A percentile compares a stretch with the other conserved stretches of the same genome.
phyloP scores from a whole-genome alignment of 106 monocot species.

The Acorus gramineus region DNA sequence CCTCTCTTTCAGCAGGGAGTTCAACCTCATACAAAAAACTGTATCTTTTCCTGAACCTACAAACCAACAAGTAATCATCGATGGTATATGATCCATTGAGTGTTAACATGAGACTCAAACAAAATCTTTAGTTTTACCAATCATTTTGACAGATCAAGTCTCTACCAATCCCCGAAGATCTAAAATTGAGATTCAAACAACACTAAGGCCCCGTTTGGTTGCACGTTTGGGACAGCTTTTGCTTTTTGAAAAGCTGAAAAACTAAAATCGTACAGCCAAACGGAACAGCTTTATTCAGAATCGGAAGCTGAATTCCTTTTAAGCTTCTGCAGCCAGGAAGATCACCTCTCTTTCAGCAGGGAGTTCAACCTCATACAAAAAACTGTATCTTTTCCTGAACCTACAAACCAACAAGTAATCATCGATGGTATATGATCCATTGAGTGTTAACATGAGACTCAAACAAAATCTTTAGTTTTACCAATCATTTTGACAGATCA shows the following conservation, averaged over 20 bases:
- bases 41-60: constrained; percentile 77
- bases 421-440: not conserved
- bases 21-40: constrained; percentile 72
- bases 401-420: constrained; percentile 17
- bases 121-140: too few species aligned
- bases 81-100: not conserved
- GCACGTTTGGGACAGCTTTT: too few species aligned
- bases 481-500: too few species aligned
- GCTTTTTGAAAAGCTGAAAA: not conserved
- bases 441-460: not conserved
- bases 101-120: not conserved
- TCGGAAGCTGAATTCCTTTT: too few species aligned
- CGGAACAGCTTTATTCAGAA: too few species aligned
- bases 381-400: constrained; percentile 76
- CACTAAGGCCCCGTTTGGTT: too few species aligned
- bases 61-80: not conserved
- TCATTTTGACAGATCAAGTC: too few species aligned
- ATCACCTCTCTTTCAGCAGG: constrained; percentile 75
- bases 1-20: constrained; percentile 82
- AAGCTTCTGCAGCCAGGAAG: too few species aligned
- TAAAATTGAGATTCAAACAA: too few species aligned
- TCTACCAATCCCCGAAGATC: too few species aligned
- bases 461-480: too few species aligned
- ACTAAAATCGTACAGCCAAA: constrained; percentile 1
- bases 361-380: constrained; percentile 72